Evolutionary conservation across 371 early-diverging fungal species (phyloP).

Genomic region (Neoconidiobolus thromboides): DNA sequence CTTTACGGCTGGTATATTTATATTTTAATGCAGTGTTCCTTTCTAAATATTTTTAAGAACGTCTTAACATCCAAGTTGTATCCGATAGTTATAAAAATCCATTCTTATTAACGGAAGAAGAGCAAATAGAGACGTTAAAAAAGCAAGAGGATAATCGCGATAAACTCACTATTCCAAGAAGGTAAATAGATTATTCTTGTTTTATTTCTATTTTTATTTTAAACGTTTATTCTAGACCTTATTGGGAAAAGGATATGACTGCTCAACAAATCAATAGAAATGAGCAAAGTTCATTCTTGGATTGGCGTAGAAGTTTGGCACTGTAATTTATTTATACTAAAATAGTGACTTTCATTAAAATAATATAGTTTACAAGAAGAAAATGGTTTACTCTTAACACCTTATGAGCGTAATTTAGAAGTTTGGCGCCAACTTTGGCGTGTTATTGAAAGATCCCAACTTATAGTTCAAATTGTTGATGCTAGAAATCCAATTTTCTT

Average conservation of each 20-base stretch:
- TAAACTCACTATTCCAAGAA: conserved; percentile 59
- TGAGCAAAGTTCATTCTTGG: conserved; percentile 74
- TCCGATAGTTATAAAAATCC: conserved; percentile 56
- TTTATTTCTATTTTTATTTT: neutral
- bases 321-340: conserved; percentile 15
- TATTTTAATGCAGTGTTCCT: no score
- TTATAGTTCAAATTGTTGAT: conserved; percentile 99
- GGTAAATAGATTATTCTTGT: conserved; percentile 8
- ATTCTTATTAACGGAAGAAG: conserved; percentile 52
- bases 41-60: conserved; percentile 18
- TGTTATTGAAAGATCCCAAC: conserved; percentile 92
- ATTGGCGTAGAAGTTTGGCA: conserved; percentile 82
- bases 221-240: conserved; percentile 28
- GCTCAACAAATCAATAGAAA: conserved; percentile 55
- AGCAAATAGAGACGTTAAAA: conserved; percentile 48
- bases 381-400: conserved; percentile 77
- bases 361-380: conserved; percentile 57
- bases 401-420: conserved; percentile 97
- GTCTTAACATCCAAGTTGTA: conserved; percentile 71
- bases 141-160: conserved; percentile 57
- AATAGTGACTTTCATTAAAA: neutral
- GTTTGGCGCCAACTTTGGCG: conserved; percentile 99
- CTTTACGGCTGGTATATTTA: conserved; percentile 48
- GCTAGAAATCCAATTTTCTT: conserved; percentile 95
- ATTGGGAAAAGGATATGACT: conserved; percentile 75